Base-by-base conservation (phyloP, 192 early-diverging fungal genomes). In the Podochytrium sp. region DNA sequence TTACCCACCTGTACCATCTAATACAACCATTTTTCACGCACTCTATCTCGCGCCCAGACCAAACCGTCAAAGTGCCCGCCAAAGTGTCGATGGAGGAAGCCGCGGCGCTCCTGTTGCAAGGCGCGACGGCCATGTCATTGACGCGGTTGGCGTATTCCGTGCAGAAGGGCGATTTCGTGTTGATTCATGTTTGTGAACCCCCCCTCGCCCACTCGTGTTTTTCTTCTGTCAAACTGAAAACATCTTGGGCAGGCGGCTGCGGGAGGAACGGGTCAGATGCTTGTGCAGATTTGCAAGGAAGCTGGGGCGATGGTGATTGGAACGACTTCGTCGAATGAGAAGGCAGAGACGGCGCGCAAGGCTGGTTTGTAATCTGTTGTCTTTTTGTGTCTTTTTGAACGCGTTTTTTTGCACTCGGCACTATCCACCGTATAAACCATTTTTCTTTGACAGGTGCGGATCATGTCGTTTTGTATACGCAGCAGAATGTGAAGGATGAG, bases 251-350 rank as follows among this genome's bases (percentile, higher is more conserved):
- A 80, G 68, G 95, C 96, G 2, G 94, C 93, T 2, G 96, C 95
- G 18, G 95, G 96, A 12, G 96, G 95, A 38, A 91, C 92, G 33
- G 96, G 96, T 3, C 80, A 86, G 16, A 76, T 95, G 23, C 80
- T 97, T 34, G 86, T 90, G 32, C 95, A 97, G 78, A 53, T 97
- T 57, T 83, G 84, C 75, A 91, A 90, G 69, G 69, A 85, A 7
- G 64, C 86, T 1, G 96, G 96, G 4, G 96, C 95, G 23, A 83
- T 81, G 42, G 96, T 97, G 52, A 97, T 98, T 65, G 93, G 93
- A 52, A 96, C 94, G 0, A 87, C 87, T 0, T 94, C 92, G 20
- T 87, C 83, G 1, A 79, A 81, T 0, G 90, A 86, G 33, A 97
- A 97, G 80, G 89, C 87, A 0, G 73, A 83, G 25, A 47, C 89